These are phyloP conservation scores for Magnolia kwangsiensis DNA, from an alignment of 164 flowering plant species.

Conservation along the genomic window DNA sequence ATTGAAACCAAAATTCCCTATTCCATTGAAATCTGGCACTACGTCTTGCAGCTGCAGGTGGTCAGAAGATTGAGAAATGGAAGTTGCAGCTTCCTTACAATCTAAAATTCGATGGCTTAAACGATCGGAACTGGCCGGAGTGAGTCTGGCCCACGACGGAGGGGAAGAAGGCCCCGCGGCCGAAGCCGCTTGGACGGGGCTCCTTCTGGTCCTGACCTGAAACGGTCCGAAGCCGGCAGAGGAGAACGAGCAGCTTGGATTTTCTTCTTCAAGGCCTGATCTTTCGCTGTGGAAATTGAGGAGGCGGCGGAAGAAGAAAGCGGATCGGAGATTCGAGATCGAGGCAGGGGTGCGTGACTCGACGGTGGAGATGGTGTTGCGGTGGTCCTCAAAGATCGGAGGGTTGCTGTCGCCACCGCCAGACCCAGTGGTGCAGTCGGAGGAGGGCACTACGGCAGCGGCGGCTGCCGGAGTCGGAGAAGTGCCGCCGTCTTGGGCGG, in stretches of 20 bases:
- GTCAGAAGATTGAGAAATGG: background rate
- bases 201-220: slow-evolving; percentile 1
- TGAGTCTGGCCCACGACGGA: background rate
- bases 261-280: background rate
- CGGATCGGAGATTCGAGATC: background rate
- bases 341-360: background rate
- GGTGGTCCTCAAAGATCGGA: background rate
- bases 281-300: background rate
- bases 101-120: background rate
- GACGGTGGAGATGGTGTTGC: background rate
- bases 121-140: background rate
- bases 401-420: background rate
- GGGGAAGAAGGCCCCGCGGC: background rate
- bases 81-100: background rate
- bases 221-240: slow-evolving; percentile 1
- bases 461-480: background rate
- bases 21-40: background rate
- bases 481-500: background rate
- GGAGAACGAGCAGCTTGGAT: background rate
- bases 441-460: background rate
- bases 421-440: background rate
- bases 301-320: background rate
- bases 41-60: background rate
- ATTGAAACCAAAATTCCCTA: background rate
- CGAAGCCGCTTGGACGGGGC: background rate